These are phyloP conservation scores for Suhomyces yuchorum DNA, from an alignment of 1,139 yeast species.

Conservation along the genomic window DNA sequence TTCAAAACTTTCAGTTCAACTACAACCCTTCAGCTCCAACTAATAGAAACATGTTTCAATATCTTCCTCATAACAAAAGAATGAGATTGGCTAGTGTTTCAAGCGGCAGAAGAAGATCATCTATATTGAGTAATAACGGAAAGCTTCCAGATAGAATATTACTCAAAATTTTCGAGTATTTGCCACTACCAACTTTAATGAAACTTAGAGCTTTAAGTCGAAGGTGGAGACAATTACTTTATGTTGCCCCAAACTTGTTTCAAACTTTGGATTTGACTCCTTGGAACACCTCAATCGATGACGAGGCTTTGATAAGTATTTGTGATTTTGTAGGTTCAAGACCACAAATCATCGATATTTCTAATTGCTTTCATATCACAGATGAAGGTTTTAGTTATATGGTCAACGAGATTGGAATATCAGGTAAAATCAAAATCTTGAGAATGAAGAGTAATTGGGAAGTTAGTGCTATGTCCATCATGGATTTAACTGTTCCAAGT, in stretches of 20 bases:
- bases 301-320: conserved; percentile 55
- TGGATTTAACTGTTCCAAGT: conserved; percentile 70
- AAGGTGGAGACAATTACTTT: conserved; percentile 69
- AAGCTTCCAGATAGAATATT: conserved; percentile 61
- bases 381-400: conserved; percentile 73
- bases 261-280: conserved; percentile 55
- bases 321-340: conserved; percentile 72
- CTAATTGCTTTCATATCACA: conserved; percentile 75
- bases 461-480: conserved; percentile 75
- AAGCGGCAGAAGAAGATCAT: conserved; percentile 53
- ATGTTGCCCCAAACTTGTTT: conserved; percentile 55
- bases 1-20: conserved; percentile 23
- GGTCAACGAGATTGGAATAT: conserved; percentile 69
- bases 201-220: conserved; percentile 55
- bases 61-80: conserved; percentile 57
- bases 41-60: conserved; percentile 36
- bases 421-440: conserved; percentile 56
- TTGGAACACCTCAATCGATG: conserved; percentile 63
- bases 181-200: conserved; percentile 61
- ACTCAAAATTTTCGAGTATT: conserved; percentile 51
- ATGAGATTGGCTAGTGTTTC: conserved; percentile 43
- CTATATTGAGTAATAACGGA: conserved; percentile 53
- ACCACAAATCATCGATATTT: conserved; percentile 60
- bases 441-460: conserved; percentile 77
- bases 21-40: conserved; percentile 3